Percentiles rank a stretch among this genome's conserved stretches.
phyloP scores from a whole-genome alignment of 192 early-diverging fungal species.

The Polychytrium aggregatum region DNA sequence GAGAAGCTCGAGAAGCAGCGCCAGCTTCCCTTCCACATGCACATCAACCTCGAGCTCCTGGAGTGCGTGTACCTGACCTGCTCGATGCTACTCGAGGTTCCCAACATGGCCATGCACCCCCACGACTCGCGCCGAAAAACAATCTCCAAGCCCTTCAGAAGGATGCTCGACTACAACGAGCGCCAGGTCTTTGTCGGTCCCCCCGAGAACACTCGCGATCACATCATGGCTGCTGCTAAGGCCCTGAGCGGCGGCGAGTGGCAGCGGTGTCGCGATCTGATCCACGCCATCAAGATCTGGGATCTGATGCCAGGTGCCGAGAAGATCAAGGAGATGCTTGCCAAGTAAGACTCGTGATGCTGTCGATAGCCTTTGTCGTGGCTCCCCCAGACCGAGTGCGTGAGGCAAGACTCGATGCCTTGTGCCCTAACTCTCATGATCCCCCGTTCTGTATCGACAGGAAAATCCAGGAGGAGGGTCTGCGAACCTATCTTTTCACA shows the following conservation, averaged over 20 bases:
- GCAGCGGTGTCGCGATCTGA: conserved; percentile 72
- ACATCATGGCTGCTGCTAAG: conserved; percentile 95
- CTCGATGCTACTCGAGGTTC: conserved; percentile 97
- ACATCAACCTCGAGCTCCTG: conserved; percentile 96
- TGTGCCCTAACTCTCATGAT: too few relatives aligned
- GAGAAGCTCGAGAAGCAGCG: conserved; percentile 88
- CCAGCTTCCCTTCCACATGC: conserved; percentile 99
- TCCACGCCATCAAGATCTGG: conserved; percentile 93
- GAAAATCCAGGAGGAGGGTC: conserved; percentile 92
- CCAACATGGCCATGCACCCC: conserved; percentile 71
- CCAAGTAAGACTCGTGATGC: conserved; percentile 15
- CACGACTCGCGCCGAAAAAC: conserved; percentile 51
- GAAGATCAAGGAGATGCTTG: conserved; percentile 86
- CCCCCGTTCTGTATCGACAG: conserved; percentile 9
- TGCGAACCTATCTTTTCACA: conserved; percentile 93
- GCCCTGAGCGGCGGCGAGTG: conserved; percentile 88
- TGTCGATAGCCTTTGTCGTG: neutral
- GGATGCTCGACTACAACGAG: conserved; percentile 89
- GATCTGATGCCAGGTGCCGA: conserved; percentile 72
- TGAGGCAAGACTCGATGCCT: too few relatives aligned
- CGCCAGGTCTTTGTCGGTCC: conserved; percentile 91
- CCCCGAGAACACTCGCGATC: conserved; percentile 97
- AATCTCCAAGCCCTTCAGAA: conserved; percentile 84
- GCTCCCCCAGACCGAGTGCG: too few relatives aligned
- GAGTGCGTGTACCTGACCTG: conserved; percentile 94